A percentile compares a stretch with the other conserved stretches of the same genome.
phyloP scores from a whole-genome alignment of 192 early-diverging fungal genomes.

The Backusella sp. region DNA sequence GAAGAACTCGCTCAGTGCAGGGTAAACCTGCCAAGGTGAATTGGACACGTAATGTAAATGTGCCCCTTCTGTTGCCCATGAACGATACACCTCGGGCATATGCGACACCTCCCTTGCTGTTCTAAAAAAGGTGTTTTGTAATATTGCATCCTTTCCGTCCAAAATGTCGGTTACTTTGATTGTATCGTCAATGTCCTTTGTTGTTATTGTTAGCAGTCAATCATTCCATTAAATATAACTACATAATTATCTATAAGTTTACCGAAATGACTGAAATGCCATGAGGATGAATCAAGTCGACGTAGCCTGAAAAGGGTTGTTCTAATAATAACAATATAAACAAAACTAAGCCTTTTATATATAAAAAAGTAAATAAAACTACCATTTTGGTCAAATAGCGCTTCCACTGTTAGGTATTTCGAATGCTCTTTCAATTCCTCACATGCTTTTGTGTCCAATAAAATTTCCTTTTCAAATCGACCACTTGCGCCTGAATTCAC shows the following conservation, averaged over 20 bases:
- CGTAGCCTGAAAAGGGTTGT: constrained; percentile 39
- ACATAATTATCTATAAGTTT: neutral
- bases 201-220: neutral
- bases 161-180: constrained; percentile 89
- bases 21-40: constrained; percentile 86
- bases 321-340: constrained; percentile 2
- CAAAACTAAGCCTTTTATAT: neutral
- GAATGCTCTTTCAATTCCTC: constrained; percentile 16
- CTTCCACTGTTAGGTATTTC: constrained; percentile 12
- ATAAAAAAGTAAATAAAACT: neutral
- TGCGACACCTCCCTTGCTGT: constrained; percentile 72
- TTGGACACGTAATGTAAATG: constrained; percentile 90
- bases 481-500: constrained; percentile 28
- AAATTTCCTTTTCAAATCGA: constrained; percentile 20
- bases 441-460: constrained; percentile 22
- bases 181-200: constrained; percentile 85
- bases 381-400: constrained; percentile 20
- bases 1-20: constrained; percentile 75
- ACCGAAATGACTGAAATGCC: constrained; percentile 82
- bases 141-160: constrained; percentile 62
- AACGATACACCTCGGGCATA: constrained; percentile 74
- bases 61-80: constrained; percentile 53
- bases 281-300: constrained; percentile 63
- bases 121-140: constrained; percentile 69
- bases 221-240: neutral